Base-by-base conservation (phyloP, 192 early-diverging fungal genomes). In the Rhizophagus prolifer region DNA sequence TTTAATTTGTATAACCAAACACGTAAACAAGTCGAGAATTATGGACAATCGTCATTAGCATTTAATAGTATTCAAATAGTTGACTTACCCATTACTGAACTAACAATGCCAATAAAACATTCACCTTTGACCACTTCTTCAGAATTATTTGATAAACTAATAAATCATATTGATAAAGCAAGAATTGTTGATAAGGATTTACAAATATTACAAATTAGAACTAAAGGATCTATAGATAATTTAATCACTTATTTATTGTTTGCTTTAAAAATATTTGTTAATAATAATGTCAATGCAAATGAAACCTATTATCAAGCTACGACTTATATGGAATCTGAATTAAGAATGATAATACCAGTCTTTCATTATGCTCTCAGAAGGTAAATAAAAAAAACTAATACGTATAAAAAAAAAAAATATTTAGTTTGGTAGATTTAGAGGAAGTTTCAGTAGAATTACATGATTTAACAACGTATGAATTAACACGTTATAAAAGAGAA, bases 191-290 rank as follows among this genome's bases (percentile, higher is more conserved):
- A 82, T 21, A 68, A 84, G 30, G 73, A 87, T 25, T 44, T 88
- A 14, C 85, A 85, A 61, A 80, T 79, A 9, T 60, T 88, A 60
- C 83, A 88, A 58, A 77, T 84, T 12, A 79, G 82, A 21, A 83
- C 86, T 9, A 84, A 82, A 50, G 82, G 81, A 6, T 84, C 82
- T 1, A 68, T 88, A 30, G 87, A 88, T 76, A 85, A 85, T 21
- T 31, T 88, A 9, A 84, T 84, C 26, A 86, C 86, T 9, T 80
- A 85, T 76, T 85, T 86, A 28, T 77, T 80, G 16, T 85, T 77
- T 54, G 78, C 78, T 2, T 68, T 85, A 23, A 70, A 75, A 61
- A 63, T 72, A 61, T 54, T 81, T 19, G 63, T 69, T 77, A 76
- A 72, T 19, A 38, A 38, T 38, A 38, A 38, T 28, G 71, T 69